Evolutionary conservation across 164 flowering plant species (phyloP).

Genomic region (Annona cherimola): DNA sequence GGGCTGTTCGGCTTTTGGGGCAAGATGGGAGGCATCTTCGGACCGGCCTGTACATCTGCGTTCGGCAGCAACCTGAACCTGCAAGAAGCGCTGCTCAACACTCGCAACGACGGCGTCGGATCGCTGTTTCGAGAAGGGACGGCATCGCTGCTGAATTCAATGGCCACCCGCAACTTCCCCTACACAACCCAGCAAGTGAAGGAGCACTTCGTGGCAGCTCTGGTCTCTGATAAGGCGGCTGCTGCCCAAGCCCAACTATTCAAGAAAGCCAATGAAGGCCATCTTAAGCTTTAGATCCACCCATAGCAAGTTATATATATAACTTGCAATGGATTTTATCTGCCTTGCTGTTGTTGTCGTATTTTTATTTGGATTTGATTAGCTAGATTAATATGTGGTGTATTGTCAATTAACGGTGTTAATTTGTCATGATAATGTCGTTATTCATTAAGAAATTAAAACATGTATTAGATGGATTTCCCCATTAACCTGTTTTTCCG

Average conservation of each 20-base stretch:
- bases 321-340: background rate
- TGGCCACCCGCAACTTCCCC: slow-evolving; percentile 55
- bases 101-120: slow-evolving; percentile 55
- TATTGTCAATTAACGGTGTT: background rate
- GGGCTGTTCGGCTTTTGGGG: slow-evolving; percentile 71
- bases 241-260: slow-evolving; percentile 64
- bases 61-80: slow-evolving; percentile 37
- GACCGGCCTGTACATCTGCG: slow-evolving; percentile 27
- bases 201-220: slow-evolving; percentile 39
- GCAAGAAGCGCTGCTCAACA: slow-evolving; percentile 61
- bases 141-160: slow-evolving; percentile 75
- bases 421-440: background rate
- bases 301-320: background rate
- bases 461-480: too few relatives aligned
- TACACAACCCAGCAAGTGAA: slow-evolving; percentile 61
- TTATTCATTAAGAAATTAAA: background rate
- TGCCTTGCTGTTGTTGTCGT: background rate
- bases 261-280: slow-evolving; percentile 77
- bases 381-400: background rate
- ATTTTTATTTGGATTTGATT: background rate
- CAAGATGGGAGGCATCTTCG: slow-evolving; percentile 44
- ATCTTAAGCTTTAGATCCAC: slow-evolving; percentile 49
- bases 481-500: too few relatives aligned
- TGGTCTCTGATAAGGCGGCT: slow-evolving; percentile 60
- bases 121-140: slow-evolving; percentile 86